Evolutionary conservation across 2,329 filamentous ascomycete species (phyloP).

Genomic region (Ilyonectria destructans): DNA sequence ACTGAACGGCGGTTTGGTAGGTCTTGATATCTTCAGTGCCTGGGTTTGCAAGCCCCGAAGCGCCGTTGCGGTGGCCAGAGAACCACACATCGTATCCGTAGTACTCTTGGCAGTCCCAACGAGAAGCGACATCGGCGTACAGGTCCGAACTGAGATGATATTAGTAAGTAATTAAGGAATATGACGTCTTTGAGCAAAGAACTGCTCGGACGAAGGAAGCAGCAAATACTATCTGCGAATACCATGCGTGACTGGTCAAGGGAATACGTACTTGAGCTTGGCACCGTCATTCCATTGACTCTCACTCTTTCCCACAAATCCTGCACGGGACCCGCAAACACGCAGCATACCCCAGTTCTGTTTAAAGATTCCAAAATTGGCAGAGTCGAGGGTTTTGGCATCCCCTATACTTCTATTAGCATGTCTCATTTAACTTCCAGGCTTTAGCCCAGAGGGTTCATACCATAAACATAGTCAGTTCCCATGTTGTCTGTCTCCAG

Average conservation of each 20-base stretch:
- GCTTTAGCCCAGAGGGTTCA: neutral
- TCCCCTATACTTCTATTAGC: conserved; percentile 1
- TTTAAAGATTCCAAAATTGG: conserved; percentile 19
- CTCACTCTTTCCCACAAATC: neutral
- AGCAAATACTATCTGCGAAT: no score
- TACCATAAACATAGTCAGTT: conserved; percentile 17
- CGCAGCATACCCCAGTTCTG: conserved; percentile 21
- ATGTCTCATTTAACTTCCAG: neutral
- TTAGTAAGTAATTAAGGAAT: neutral
- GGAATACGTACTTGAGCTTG: conserved; percentile 12
- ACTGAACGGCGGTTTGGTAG: conserved; percentile 11
- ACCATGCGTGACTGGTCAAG: neutral
- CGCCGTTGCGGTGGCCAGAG: conserved; percentile 12
- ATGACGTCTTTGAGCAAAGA: no score
- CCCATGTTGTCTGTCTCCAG: conserved; percentile 18
- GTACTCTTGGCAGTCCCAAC: conserved; percentile 13
- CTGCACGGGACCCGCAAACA: conserved; percentile 4
- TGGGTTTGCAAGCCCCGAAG: conserved; percentile 6
- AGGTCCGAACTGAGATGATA: conserved; percentile 1
- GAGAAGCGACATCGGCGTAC: conserved; percentile 12
- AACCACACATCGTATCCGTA: conserved; percentile 17
- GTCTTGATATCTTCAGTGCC: conserved; percentile 12
- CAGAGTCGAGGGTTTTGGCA: conserved; percentile 6
- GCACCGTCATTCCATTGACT: conserved; percentile 18
- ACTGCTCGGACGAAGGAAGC: no score